Percentiles rank a stretch among this genome's conserved stretches.
phyloP scores from a whole-genome alignment of 2,329 filamentous ascomycete species.

The Xylaria arbuscula region DNA sequence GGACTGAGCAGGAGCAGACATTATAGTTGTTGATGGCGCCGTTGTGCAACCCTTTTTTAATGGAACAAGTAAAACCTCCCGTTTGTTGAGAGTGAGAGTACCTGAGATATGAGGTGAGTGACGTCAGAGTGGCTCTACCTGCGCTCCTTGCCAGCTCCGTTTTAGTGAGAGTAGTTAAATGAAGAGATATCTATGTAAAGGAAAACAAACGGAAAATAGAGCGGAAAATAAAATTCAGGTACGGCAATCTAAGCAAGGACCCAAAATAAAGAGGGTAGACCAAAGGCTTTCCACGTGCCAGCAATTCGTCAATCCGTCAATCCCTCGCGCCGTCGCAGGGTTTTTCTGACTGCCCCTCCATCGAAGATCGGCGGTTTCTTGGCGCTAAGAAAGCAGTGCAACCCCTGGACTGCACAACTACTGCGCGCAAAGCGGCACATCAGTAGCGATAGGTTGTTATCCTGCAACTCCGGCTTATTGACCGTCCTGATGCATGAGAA shows the following conservation, averaged over 20 bases:
- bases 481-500: too few relatives aligned
- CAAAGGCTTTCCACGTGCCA: conserved; percentile 30
- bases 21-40: neutral
- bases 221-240: neutral
- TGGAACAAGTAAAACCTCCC: neutral
- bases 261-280: conserved; percentile 4
- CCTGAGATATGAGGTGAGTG: conserved; percentile 5
- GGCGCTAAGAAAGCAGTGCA: conserved; percentile 19
- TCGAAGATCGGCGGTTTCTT: conserved; percentile 27
- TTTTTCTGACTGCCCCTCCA: conserved; percentile 30
- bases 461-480: neutral
- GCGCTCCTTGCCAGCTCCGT: neutral
- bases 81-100: conserved; percentile 11
- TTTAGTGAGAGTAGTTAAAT: neutral
- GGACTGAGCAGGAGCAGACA: conserved; percentile 24
- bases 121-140: conserved; percentile 10
- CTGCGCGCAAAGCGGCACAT: neutral
- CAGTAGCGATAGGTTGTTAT: conserved; percentile 9
- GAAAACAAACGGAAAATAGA: neutral
- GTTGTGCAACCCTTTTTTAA: neutral
- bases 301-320: conserved; percentile 24
- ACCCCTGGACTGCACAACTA: neutral
- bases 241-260: neutral
- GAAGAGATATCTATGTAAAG: too few relatives aligned
- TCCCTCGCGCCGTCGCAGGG: conserved; percentile 18